These are phyloP conservation scores for Trichoderma atrobrunneum DNA, from an alignment of 2,329 filamentous ascomycete species.

Conservation along the genomic window DNA sequence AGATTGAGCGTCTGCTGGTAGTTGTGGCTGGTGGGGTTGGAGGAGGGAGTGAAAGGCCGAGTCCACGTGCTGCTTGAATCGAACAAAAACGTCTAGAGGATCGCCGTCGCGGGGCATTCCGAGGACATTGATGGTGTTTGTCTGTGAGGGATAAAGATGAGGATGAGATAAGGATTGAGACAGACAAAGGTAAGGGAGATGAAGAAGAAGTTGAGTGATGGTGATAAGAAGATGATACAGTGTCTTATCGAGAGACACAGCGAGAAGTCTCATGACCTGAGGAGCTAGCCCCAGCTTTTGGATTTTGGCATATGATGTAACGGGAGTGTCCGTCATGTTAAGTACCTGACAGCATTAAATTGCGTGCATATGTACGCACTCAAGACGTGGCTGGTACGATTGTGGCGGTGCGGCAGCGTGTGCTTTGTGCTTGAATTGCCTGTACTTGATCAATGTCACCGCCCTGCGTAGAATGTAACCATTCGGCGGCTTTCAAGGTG, in stretches of 20 bases:
- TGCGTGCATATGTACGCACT: constrained; percentile 14
- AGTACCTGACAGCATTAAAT: neutral
- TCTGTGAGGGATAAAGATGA: neutral
- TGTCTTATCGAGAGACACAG: neutral
- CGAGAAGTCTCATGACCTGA: neutral
- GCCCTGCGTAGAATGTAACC: neutral
- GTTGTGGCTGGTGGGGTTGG: constrained; percentile 21
- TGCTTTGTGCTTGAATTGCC: neutral
- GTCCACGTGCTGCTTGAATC: constrained; percentile 35
- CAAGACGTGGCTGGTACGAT: neutral
- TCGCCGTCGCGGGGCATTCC: constrained; percentile 25
- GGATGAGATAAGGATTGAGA: neutral
- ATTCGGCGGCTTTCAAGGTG: neutral
- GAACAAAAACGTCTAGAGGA: constrained; percentile 21
- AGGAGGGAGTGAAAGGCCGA: constrained; percentile 33
- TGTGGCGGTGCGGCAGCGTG: constrained; percentile 12
- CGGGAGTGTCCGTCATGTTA: neutral
- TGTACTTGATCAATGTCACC: neutral
- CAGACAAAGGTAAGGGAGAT: neutral
- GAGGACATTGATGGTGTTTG: neutral
- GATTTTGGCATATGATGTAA: neutral
- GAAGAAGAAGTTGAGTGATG: neutral
- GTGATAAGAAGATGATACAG: neutral
- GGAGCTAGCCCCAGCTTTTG: neutral
- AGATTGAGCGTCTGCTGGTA: constrained; percentile 8